These are phyloP conservation scores for Penicillium corylophilum DNA, from an alignment of 2,329 filamentous ascomycete genomes.

Conservation along the genomic window DNA sequence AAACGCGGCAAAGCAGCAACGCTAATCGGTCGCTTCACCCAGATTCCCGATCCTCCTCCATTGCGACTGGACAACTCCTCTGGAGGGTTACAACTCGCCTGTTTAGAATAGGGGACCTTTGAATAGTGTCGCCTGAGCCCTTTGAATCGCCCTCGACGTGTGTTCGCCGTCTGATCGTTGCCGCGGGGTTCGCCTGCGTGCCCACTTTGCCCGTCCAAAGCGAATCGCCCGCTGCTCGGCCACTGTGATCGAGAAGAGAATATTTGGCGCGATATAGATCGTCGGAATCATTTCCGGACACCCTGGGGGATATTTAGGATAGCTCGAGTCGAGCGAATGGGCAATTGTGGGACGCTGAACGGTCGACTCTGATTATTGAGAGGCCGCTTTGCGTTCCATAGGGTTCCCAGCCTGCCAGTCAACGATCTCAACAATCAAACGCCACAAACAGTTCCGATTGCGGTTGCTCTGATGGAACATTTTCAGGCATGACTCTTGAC, in stretches of 20 bases:
- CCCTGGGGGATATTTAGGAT: conserved; percentile 8
- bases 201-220: conserved; percentile 2
- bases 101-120: background rate
- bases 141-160: background rate
- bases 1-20: conserved; percentile 8
- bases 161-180: background rate
- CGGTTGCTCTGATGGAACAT: conserved; percentile 29
- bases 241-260: background rate
- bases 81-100: background rate
- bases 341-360: conserved; percentile 51
- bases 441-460: conserved; percentile 2
- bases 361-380: conserved; percentile 49
- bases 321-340: conserved; percentile 36
- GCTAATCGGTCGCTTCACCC: conserved; percentile 10
- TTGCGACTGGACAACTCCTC: conserved; percentile 5
- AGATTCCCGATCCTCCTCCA: conserved; percentile 12
- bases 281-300: background rate
- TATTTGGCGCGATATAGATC: background rate
- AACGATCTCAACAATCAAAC: background rate
- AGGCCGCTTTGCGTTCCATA: conserved; percentile 55
- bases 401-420: conserved; percentile 44
- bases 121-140: background rate
- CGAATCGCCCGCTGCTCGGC: background rate
- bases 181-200: conserved; percentile 14
- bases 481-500: conserved; percentile 39